Evolutionary conservation across 495 filamentous ascomycete species (phyloP).

Genomic region (Trichocladium antarcticum): DNA sequence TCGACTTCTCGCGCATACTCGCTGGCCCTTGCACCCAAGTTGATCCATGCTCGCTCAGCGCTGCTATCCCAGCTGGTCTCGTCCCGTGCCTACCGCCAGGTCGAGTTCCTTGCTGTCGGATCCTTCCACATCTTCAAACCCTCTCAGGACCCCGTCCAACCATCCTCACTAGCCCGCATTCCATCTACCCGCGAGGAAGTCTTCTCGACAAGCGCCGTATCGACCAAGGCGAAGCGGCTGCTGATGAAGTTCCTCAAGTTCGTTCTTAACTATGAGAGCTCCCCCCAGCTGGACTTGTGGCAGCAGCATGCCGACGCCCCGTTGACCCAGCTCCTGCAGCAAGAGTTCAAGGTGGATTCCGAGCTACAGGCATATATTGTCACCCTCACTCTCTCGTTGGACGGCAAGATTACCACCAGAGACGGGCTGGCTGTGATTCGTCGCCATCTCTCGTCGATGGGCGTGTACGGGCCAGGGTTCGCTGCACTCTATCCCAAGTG

Average conservation of each 20-base stretch:
- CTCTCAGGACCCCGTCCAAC: slow-evolving; percentile 12
- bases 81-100: slow-evolving; percentile 73
- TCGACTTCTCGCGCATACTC: slow-evolving; percentile 68
- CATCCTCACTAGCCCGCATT: slow-evolving; percentile 46
- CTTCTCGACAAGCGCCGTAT: slow-evolving; percentile 59
- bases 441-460: slow-evolving; percentile 76
- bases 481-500: slow-evolving; percentile 80
- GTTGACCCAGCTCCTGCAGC: slow-evolving; percentile 53
- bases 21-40: slow-evolving; percentile 70
- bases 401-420: slow-evolving; percentile 41
- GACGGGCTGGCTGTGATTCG: slow-evolving; percentile 62
- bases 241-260: slow-evolving; percentile 86
- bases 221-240: slow-evolving; percentile 62
- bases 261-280: slow-evolving; percentile 48
- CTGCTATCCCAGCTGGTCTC: slow-evolving; percentile 70
- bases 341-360: slow-evolving; percentile 61
- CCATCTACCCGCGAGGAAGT: slow-evolving; percentile 82
- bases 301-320: slow-evolving; percentile 31
- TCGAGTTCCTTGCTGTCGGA: slow-evolving; percentile 90
- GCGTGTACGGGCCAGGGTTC: slow-evolving; percentile 76
- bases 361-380: slow-evolving; percentile 60
- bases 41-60: slow-evolving; percentile 73
- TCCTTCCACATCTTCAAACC: slow-evolving; percentile 74
- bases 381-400: slow-evolving; percentile 66
- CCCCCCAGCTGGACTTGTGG: slow-evolving; percentile 38